Evolutionary conservation across 306 rosid genomes (phyloP).

Genomic region (Sindora glabra): DNA sequence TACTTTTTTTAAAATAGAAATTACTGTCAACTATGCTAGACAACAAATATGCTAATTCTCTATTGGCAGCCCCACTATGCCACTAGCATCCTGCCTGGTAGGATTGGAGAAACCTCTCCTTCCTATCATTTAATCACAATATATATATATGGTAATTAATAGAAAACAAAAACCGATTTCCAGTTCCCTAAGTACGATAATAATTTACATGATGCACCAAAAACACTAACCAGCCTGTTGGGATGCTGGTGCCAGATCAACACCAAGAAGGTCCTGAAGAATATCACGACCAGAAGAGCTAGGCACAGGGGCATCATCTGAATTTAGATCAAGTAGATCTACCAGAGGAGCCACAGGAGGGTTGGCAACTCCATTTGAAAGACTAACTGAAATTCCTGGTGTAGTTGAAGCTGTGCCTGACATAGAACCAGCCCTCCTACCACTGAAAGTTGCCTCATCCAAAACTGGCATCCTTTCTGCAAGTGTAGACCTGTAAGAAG

Average conservation of each 20-base stretch:
- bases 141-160: constrained; percentile 2
- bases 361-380: constrained; percentile 77
- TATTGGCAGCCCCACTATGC: too few species aligned
- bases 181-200: not conserved
- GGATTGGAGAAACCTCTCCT: too few species aligned
- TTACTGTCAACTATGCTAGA: not conserved
- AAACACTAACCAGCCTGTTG: constrained; percentile 65
- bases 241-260: constrained; percentile 49
- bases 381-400: constrained; percentile 45
- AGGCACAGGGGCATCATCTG: constrained; percentile 74
- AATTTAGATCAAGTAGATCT: constrained; percentile 79
- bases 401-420: constrained; percentile 49
- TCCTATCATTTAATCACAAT: too few species aligned
- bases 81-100: too few species aligned
- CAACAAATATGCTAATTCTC: too few species aligned
- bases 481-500: constrained; percentile 55
- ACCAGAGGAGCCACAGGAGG: constrained; percentile 67
- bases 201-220: not conserved
- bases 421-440: constrained; percentile 64
- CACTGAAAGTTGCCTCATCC: constrained; percentile 78
- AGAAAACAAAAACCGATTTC: not conserved
- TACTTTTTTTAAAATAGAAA: not conserved
- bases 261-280: constrained; percentile 93
- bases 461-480: constrained; percentile 98
- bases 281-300: constrained; percentile 75